Conservation (phyloP, 306 rosid species). For the Quercus glauca region DNA sequence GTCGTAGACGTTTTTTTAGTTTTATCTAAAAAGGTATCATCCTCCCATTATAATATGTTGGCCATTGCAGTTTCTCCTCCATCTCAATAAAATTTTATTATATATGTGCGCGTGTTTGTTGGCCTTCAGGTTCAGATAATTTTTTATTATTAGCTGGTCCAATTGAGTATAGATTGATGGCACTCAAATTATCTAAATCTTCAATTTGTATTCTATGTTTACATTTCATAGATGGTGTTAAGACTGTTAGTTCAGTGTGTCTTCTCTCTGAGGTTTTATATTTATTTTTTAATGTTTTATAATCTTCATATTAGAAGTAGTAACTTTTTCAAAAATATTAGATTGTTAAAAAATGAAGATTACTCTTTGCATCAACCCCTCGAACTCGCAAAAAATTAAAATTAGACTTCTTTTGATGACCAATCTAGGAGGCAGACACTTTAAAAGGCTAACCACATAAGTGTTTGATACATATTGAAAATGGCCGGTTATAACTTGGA, state of each 20-base stretch:
- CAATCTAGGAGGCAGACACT: no score
- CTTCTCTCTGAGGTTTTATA: neutral
- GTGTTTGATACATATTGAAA: no score
- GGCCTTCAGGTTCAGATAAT: no score
- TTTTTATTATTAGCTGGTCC: neutral
- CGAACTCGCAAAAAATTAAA: neutral
- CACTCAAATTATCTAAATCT: neutral
- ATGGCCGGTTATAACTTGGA: no score
- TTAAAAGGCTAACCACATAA: no score
- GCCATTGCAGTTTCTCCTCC: neutral
- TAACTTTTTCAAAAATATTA: neutral
- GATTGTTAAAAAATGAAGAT: neutral
- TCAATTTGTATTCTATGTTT: neutral
- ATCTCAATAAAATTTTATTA: no score
- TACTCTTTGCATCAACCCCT: neutral
- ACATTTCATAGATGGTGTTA: neutral
- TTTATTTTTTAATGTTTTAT: neutral
- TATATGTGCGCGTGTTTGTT: no score
- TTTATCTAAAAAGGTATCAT: neutral
- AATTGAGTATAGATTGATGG: neutral
- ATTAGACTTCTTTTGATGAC: no score
- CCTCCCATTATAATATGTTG: neutral
- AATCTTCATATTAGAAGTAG: neutral
- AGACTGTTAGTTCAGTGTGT: neutral
- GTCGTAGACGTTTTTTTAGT: neutral